A percentile compares a stretch with the other conserved stretches of the same genome.
Evolutionary conservation across 2,329 filamentous ascomycete species (phyloP).

Genomic region (Lasiodiplodia gonubiensis): DNA sequence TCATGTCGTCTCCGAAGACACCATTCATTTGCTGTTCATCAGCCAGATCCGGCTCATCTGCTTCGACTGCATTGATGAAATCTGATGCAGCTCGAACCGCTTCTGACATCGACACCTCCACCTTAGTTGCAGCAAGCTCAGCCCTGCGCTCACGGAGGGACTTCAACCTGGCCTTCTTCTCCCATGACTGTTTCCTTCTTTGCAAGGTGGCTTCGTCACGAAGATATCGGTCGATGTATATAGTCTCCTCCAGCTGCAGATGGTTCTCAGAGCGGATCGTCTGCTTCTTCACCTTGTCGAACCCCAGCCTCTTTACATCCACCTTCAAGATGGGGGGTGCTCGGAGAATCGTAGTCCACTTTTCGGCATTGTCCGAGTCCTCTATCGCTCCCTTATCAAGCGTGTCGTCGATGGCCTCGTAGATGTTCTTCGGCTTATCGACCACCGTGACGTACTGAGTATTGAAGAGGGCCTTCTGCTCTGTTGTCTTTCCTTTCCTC

Average conservation of each 20-base stretch:
- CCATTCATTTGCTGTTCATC: background rate
- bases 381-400: slow-evolving; percentile 80
- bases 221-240: slow-evolving; percentile 87
- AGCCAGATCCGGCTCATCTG: background rate
- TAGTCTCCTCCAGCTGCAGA: slow-evolving; percentile 76
- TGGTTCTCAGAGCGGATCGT: slow-evolving; percentile 77
- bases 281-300: slow-evolving; percentile 63
- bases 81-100: slow-evolving; percentile 41
- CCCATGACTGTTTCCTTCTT: slow-evolving; percentile 74
- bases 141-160: slow-evolving; percentile 57
- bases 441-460: slow-evolving; percentile 68
- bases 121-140: slow-evolving; percentile 47
- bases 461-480: slow-evolving; percentile 62
- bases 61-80: slow-evolving; percentile 34
- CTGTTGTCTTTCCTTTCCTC: slow-evolving; percentile 52
- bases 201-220: slow-evolving; percentile 50
- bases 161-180: slow-evolving; percentile 69
- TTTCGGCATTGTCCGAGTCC: slow-evolving; percentile 28
- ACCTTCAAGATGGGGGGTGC: slow-evolving; percentile 87
- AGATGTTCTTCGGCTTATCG: slow-evolving; percentile 68
- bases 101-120: slow-evolving; percentile 39
- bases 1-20: slow-evolving; percentile 10
- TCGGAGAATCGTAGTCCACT: slow-evolving; percentile 54
- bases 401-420: slow-evolving; percentile 81
- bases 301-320: slow-evolving; percentile 82